These are phyloP conservation scores for Crithidia bombi DNA, from an alignment of 208 protist genomes.

Conservation along the genomic window DNA sequence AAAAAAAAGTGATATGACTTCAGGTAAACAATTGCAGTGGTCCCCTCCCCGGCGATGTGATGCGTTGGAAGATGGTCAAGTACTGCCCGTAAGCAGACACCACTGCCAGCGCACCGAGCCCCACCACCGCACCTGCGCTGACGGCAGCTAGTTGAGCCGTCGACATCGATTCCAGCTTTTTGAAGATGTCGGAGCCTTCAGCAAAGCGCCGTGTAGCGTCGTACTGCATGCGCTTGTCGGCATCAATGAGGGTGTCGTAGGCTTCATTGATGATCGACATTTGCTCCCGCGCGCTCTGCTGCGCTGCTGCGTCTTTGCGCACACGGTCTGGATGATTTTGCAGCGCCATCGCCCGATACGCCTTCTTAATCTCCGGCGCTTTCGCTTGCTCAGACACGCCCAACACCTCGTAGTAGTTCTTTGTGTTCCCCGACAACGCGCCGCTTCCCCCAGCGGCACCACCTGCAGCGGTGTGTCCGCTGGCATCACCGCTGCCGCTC, in stretches of 20 bases:
- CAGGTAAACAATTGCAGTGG: conserved; percentile 21
- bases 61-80: conserved; percentile 45
- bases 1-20: not conserved
- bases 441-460: not conserved
- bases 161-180: conserved; percentile 47
- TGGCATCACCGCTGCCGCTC: conserved; percentile 6
- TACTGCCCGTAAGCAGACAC: conserved; percentile 51
- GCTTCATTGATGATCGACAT: conserved; percentile 85
- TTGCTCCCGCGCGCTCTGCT: conserved; percentile 51
- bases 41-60: conserved; percentile 30
- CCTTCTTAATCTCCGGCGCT: conserved; percentile 66
- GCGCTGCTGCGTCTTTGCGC: conserved; percentile 36
- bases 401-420: conserved; percentile 66
- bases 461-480: conserved; percentile 6
- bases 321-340: conserved; percentile 77
- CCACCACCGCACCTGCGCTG: conserved; percentile 28
- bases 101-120: conserved; percentile 20
- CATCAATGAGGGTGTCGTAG: conserved; percentile 75
- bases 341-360: conserved; percentile 65
- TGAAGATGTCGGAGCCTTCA: conserved; percentile 34
- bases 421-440: not conserved
- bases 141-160: conserved; percentile 29
- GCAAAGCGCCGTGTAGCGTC: conserved; percentile 45
- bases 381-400: conserved; percentile 56
- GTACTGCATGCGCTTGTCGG: conserved; percentile 65